A percentile compares a stretch with the other conserved stretches of the same genome.
Conservation (phyloP, 306 rosid species). For the Argentina anserina region DNA sequence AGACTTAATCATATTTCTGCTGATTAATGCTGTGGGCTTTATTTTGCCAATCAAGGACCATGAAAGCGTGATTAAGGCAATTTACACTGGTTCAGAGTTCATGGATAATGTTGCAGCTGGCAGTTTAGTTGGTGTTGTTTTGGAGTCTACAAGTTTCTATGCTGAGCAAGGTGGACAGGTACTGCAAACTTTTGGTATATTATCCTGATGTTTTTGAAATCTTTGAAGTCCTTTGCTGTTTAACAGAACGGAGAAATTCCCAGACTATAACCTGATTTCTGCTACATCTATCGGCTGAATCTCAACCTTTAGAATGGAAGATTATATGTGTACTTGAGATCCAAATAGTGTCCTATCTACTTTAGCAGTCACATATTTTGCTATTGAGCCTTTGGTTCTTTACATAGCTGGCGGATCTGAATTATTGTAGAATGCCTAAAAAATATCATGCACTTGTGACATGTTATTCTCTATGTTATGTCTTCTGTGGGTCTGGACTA, state of each 20-base stretch:
- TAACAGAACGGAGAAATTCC: neutral
- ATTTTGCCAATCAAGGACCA: slow-evolving; percentile 53
- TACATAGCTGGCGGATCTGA: neutral
- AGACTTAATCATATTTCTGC: neutral
- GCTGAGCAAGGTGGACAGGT: slow-evolving; percentile 99
- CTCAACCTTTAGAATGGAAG: no score
- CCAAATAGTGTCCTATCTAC: neutral
- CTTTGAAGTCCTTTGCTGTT: neutral
- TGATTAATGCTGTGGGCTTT: slow-evolving; percentile 19
- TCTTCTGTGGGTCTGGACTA: slow-evolving; percentile 24
- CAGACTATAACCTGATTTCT: neutral
- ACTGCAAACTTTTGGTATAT: slow-evolving; percentile 16
- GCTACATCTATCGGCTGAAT: no score
- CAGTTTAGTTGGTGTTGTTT: slow-evolving; percentile 68
- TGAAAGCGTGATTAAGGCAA: slow-evolving; percentile 70
- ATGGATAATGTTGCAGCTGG: slow-evolving; percentile 49
- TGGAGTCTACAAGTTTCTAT: slow-evolving; percentile 93
- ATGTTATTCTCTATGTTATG: neutral
- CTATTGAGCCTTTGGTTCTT: neutral
- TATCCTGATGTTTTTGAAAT: neutral
- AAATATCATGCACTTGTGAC: neutral
- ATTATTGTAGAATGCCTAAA: neutral
- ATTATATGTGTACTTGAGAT: no score
- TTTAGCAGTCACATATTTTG: neutral
- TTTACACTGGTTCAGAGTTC: slow-evolving; percentile 77